These are phyloP conservation scores for Lecanicillium sp. DNA, from an alignment of 2,329 filamentous ascomycete species.

Conservation along the genomic window DNA sequence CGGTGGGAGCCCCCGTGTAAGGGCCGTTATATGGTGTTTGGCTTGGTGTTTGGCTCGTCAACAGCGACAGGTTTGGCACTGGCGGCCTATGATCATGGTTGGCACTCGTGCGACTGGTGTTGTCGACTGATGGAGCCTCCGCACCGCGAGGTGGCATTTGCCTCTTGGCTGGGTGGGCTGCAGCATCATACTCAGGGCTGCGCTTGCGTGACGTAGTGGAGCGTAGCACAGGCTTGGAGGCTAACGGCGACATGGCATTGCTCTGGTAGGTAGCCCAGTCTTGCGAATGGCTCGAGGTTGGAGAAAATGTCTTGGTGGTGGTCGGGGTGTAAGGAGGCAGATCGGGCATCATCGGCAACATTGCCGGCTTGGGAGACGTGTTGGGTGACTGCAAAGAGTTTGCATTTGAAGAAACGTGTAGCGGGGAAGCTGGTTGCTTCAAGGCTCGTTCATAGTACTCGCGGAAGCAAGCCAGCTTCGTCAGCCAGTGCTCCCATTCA, in stretches of 20 bases:
- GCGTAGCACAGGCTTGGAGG: slow-evolving; percentile 35
- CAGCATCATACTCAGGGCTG: slow-evolving; percentile 38
- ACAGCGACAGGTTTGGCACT: slow-evolving; percentile 62
- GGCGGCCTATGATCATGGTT: slow-evolving; percentile 43
- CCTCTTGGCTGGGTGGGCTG: slow-evolving; percentile 49
- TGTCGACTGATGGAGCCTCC: not conserved
- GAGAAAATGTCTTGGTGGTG: slow-evolving; percentile 28
- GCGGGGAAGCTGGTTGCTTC: slow-evolving; percentile 30
- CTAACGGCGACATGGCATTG: slow-evolving; percentile 38
- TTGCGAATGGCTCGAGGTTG: slow-evolving; percentile 26
- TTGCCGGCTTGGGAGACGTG: slow-evolving; percentile 37
- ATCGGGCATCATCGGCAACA: slow-evolving; percentile 20
- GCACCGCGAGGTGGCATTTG: slow-evolving; percentile 18
- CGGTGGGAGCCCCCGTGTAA: slow-evolving; percentile 14
- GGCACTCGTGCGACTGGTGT: not conserved
- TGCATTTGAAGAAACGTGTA: slow-evolving; percentile 25
- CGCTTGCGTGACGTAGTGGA: slow-evolving; percentile 38
- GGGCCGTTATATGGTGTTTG: slow-evolving; percentile 15
- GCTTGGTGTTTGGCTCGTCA: slow-evolving; percentile 34
- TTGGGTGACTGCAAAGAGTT: slow-evolving; percentile 33
- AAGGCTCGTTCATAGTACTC: slow-evolving; percentile 71
- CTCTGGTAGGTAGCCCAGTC: slow-evolving; percentile 31
- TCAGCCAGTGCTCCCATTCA: slow-evolving; percentile 83
- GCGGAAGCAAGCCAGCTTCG: slow-evolving; percentile 72
- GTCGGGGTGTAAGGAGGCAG: slow-evolving; percentile 26